phyloP scores from a whole-genome alignment of 1,284 basidiomycete species.

The Trichosporon sp. region DNA sequence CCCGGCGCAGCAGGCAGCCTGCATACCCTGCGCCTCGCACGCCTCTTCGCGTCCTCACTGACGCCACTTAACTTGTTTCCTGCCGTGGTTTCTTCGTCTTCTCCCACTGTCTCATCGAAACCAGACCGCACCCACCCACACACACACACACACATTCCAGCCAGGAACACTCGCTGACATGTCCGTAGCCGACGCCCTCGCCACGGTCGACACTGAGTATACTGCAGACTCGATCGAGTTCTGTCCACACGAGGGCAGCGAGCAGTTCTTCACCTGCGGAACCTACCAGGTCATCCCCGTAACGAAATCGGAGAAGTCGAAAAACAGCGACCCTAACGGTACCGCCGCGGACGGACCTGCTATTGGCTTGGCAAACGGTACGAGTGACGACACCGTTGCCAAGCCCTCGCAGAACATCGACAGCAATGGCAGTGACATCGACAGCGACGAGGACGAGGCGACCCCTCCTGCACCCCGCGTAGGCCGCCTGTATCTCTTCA shows the following conservation, averaged over 20 bases:
- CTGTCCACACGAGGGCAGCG: conserved; percentile 61
- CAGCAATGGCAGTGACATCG: neutral
- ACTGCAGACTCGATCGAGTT: conserved; percentile 90
- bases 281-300: conserved; percentile 66
- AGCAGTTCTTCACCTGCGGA: conserved; percentile 72
- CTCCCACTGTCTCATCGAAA: neutral
- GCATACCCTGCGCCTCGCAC: too few species aligned
- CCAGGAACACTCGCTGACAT: neutral
- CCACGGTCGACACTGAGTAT: conserved; percentile 61
- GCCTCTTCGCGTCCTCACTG: neutral
- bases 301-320: conserved; percentile 26
- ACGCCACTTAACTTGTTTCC: neutral
- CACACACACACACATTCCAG: too few species aligned
- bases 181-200: conserved; percentile 30
- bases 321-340: conserved; percentile 2
- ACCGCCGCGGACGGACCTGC: too few species aligned
- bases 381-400: neutral
- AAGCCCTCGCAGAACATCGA: neutral
- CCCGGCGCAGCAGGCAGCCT: too few species aligned
- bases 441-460: conserved; percentile 42
- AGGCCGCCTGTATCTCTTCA: conserved; percentile 40
- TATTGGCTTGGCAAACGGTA: neutral
- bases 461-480: conserved; percentile 51
- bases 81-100: neutral
- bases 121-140: neutral